These are phyloP conservation scores for Chlamydomonas sphaeroides DNA, from an alignment of 139 green algal species.

Conservation along the genomic window DNA sequence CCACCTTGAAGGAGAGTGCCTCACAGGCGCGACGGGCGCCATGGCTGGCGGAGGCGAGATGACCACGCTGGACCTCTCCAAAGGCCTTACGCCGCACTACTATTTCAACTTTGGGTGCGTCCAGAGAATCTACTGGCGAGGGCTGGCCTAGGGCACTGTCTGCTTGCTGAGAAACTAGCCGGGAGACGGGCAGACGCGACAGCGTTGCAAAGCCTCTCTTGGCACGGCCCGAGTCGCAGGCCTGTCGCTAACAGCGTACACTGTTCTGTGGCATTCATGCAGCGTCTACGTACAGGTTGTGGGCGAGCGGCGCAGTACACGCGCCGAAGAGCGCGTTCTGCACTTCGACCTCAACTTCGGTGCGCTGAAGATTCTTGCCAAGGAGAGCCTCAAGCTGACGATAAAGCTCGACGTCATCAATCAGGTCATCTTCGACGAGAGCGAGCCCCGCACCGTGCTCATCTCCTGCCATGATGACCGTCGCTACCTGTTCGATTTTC, in stretches of 20 bases:
- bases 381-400: slow-evolving; percentile 21
- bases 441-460: slow-evolving; percentile 54
- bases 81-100: slow-evolving; percentile 36
- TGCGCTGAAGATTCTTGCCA: slow-evolving; percentile 47
- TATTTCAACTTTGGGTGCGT: slow-evolving; percentile 43
- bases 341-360: slow-evolving; percentile 55
- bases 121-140: no score
- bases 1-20: no score
- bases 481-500: slow-evolving; percentile 58
- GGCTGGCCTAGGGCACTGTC: no score
- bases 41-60: neutral
- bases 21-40: no score
- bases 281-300: slow-evolving; percentile 60
- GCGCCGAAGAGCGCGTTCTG: slow-evolving; percentile 56
- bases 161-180: no score
- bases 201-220: neutral
- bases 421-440: slow-evolving; percentile 59
- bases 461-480: slow-evolving; percentile 51
- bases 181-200: no score
- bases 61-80: slow-evolving; percentile 11
- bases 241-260: neutral
- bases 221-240: neutral
- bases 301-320: slow-evolving; percentile 50
- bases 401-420: slow-evolving; percentile 47
- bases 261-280: neutral